A percentile compares a stretch with the other conserved stretches of the same genome.
Evolutionary conservation across 768 basidiomycete genomes (phyloP).

Genomic region (Pulveroboletus sp.): DNA sequence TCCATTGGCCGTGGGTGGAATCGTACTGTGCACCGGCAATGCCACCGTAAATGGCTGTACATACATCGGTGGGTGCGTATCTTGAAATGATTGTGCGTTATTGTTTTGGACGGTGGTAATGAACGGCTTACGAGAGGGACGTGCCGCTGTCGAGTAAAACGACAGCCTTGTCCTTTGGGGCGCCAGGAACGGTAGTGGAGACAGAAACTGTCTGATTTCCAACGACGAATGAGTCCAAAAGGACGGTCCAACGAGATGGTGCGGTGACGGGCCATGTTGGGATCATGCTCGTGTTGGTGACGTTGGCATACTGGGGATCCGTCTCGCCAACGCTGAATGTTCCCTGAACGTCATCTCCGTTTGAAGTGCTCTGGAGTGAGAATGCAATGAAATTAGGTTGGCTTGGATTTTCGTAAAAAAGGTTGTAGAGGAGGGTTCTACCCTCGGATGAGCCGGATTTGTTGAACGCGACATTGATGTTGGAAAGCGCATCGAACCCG

Average conservation of each 20-base stretch:
- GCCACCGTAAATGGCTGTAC: slow-evolving; percentile 65
- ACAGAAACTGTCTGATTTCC: slow-evolving; percentile 51
- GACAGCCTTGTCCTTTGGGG: slow-evolving; percentile 69
- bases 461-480: slow-evolving; percentile 62
- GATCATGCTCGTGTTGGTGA: slow-evolving; percentile 57
- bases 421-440: slow-evolving; percentile 70
- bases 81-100: slow-evolving; percentile 34
- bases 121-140: slow-evolving; percentile 63
- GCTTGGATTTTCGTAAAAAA: slow-evolving; percentile 63
- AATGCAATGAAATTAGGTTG: slow-evolving; percentile 84
- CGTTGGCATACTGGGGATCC: slow-evolving; percentile 57
- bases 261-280: slow-evolving; percentile 67
- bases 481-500: slow-evolving; percentile 76
- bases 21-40: slow-evolving; percentile 64
- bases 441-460: slow-evolving; percentile 57
- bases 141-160: slow-evolving; percentile 79
- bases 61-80: slow-evolving; percentile 65
- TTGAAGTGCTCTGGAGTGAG: slow-evolving; percentile 59
- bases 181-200: slow-evolving; percentile 51
- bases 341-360: slow-evolving; percentile 58
- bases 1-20: slow-evolving; percentile 55
- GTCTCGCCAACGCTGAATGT: slow-evolving; percentile 74
- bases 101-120: not conserved
- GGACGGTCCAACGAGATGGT: slow-evolving; percentile 73
- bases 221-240: slow-evolving; percentile 70